These are phyloP conservation scores for Oryza officinalis DNA, from an alignment of 176 grass and related monocot species.

Conservation along the genomic window DNA sequence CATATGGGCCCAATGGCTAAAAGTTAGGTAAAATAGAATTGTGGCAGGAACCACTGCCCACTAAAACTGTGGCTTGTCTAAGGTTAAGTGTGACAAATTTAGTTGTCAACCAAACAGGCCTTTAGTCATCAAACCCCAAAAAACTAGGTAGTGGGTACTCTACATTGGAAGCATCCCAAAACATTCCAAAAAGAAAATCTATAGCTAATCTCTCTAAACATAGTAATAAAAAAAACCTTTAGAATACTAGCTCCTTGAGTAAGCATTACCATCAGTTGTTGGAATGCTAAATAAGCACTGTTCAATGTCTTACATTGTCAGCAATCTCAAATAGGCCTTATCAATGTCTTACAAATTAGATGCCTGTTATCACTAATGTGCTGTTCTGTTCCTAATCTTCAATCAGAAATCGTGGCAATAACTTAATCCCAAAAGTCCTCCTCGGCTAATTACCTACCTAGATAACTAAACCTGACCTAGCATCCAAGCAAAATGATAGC, in stretches of 20 bases:
- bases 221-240: neutral
- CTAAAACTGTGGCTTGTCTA: no score
- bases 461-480: constrained; percentile 14
- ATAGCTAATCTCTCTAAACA: no score
- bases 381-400: constrained; percentile 9
- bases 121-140: neutral
- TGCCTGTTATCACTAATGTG: neutral
- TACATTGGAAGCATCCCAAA: no score
- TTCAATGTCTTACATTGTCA: neutral
- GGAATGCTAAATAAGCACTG: neutral
- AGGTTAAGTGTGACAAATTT: no score
- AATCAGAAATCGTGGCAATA: neutral
- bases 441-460: constrained; percentile 1
- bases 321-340: neutral
- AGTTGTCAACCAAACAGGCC: no score
- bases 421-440: neutral
- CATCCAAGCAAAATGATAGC: constrained; percentile 9
- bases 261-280: neutral
- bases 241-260: neutral
- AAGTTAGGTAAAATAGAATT: no score
- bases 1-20: no score
- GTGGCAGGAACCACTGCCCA: no score
- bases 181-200: no score
- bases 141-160: neutral
- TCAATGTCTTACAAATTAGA: constrained; percentile 11